Evolutionary conservation across 495 filamentous ascomycete genomes (phyloP).

Genomic region (Penicillium simplicissimum): DNA sequence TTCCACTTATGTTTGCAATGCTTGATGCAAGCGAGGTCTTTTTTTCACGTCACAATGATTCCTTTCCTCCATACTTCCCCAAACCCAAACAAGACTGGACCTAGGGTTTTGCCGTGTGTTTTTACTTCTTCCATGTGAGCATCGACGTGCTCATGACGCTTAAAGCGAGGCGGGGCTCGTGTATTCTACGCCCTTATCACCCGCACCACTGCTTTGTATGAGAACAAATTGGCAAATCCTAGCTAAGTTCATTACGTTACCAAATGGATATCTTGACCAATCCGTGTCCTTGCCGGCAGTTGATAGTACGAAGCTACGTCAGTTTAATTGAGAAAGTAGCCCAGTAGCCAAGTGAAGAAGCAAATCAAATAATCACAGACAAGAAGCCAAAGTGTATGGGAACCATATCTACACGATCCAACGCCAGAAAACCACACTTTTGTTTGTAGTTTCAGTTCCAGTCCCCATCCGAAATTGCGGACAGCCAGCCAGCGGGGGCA

Average conservation of each 20-base stretch:
- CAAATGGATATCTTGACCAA: conserved; percentile 10
- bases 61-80: conserved; percentile 8
- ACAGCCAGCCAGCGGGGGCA: conserved; percentile 9
- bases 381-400: conserved; percentile 33
- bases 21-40: conserved; percentile 20
- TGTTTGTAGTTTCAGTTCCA: conserved; percentile 27
- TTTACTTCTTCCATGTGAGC: conserved; percentile 14
- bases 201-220: conserved; percentile 18
- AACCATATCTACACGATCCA: conserved; percentile 36
- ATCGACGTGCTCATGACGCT: conserved; percentile 21
- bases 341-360: conserved; percentile 1
- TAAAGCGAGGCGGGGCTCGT: conserved; percentile 18
- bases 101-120: conserved; percentile 3
- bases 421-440: conserved; percentile 36
- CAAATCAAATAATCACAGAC: conserved; percentile 7
- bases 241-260: conserved; percentile 8
- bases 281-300: neutral
- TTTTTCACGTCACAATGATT: conserved; percentile 19
- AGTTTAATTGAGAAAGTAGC: conserved; percentile 9
- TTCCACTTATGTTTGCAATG: conserved; percentile 18
- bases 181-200: conserved; percentile 1
- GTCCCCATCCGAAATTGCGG: conserved; percentile 9
- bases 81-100: conserved; percentile 9
- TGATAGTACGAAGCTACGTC: neutral
- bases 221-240: conserved; percentile 22